Conservation (phyloP, 1,284 basidiomycete genomes). For the Cryptococcus sp. region DNA sequence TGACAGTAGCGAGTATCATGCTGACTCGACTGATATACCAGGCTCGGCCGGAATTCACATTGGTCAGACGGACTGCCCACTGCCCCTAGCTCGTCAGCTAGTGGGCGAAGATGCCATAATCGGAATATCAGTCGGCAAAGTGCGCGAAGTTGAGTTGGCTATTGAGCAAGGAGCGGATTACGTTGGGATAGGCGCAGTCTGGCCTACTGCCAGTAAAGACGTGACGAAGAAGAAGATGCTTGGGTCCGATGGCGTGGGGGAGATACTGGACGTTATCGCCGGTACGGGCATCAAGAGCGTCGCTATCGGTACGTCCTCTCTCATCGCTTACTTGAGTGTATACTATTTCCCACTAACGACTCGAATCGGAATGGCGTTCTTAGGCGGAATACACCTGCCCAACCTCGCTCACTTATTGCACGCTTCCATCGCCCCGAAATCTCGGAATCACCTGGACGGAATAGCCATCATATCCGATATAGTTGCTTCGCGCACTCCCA, state of each 20-base stretch:
- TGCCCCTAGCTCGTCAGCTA: constrained; percentile 67
- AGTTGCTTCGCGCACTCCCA: constrained; percentile 67
- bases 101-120: constrained; percentile 73
- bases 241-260: constrained; percentile 67
- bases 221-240: constrained; percentile 59
- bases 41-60: constrained; percentile 79
- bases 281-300: constrained; percentile 69
- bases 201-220: constrained; percentile 72
- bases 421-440: constrained; percentile 64
- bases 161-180: constrained; percentile 67
- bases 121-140: constrained; percentile 76
- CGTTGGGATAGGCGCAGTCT: constrained; percentile 81
- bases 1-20: not conserved
- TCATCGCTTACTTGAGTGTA: not conserved
- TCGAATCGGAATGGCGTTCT: constrained; percentile 2
- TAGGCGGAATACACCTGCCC: constrained; percentile 77
- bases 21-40: constrained; percentile 10
- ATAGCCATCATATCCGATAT: constrained; percentile 92
- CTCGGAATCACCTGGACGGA: constrained; percentile 66
- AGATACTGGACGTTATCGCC: constrained; percentile 65
- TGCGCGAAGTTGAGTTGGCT: constrained; percentile 62
- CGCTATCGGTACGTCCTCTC: constrained; percentile 68
- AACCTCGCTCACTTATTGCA: constrained; percentile 74
- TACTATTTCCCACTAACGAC: too few species aligned
- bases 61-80: constrained; percentile 86